A percentile compares a stretch with the other conserved stretches of the same genome.
Evolutionary conservation across 495 filamentous ascomycete species (phyloP).

Genomic region (Aspergillus cristatus): DNA sequence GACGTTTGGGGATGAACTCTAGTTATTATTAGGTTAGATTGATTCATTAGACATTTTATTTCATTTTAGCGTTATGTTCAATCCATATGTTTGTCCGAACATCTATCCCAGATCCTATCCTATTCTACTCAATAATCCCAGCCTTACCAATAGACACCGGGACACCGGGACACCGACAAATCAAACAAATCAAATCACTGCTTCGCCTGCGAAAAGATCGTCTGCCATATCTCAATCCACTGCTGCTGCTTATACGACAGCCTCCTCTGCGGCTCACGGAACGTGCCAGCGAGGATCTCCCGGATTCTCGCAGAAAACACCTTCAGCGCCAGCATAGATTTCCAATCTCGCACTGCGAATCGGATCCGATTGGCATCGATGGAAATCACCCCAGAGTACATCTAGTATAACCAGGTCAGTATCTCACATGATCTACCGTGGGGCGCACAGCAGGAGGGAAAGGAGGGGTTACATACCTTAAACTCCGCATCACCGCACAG

Average conservation of each 20-base stretch:
- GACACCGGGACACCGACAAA: not conserved
- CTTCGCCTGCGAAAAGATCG: conserved; percentile 26
- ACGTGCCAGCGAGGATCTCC: conserved; percentile 60
- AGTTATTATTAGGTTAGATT: too few species aligned
- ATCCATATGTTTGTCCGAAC: too few species aligned
- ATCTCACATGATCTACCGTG: too few species aligned
- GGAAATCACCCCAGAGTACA: conserved; percentile 77
- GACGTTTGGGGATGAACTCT: conserved; percentile 37
- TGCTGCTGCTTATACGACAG: conserved; percentile 57
- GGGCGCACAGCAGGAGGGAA: not conserved
- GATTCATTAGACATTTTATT: too few species aligned
- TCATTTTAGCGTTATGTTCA: too few species aligned
- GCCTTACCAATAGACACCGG: too few species aligned
- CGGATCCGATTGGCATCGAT: conserved; percentile 80
- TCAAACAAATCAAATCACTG: not conserved
- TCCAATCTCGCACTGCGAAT: conserved; percentile 86
- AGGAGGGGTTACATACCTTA: conserved; percentile 36
- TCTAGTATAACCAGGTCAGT: conserved; percentile 37
- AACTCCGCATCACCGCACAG: conserved; percentile 82
- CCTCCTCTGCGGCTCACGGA: conserved; percentile 61
- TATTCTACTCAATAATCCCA: too few species aligned
- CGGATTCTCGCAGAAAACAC: conserved; percentile 56
- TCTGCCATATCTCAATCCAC: conserved; percentile 65
- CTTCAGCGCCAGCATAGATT: conserved; percentile 78
- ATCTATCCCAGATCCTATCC: too few species aligned